Evolutionary conservation across 768 basidiomycete species (phyloP), one percentile per base, ranked within the genome.

Genomic region (Clavulina sp.): DNA sequence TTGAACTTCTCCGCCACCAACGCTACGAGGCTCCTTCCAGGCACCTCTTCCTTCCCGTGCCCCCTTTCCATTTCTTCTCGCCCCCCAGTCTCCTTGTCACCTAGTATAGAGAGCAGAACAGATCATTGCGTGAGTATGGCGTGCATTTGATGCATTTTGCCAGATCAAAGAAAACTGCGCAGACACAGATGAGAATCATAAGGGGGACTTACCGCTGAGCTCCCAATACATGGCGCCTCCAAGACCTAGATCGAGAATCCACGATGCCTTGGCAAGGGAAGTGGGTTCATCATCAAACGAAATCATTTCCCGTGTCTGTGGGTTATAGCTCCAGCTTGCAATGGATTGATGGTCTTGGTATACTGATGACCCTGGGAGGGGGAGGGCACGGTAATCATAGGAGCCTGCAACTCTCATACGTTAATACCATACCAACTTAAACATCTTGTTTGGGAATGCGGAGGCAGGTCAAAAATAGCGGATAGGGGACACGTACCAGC

Each of bases 301-400:
- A 57, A 92, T 68, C 77, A 88, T 78, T 66, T 95, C 89, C 55
- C 71, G 71, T 59, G 69, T 83, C 41, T 68, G 59, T 53, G 76
- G 72, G 63, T 92, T 79, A 65, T 87, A 91, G 19, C 78, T 71
- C 80, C 84, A 97, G 58, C 86, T 84, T 40, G 91, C 87, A 19
- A 80, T 63, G 16, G 70, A 67, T 24, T 73, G 67, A 36, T 78
- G 69, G 65, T 96, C 88, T 41, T 74, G 73, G 57, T 75, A 67
- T 1, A 80, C 62, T 32, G 78, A 66, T 1, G 84, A 73, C 4
- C 78, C 81, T 1, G 84, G 77, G 1, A 83, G 72, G 0, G 93
- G 93, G 4, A 97, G 73, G 0, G 73, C 78, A 52, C 92, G 84
- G 62, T 96, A 97, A 65, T 99, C 93, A 63, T 89, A 91, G n/a